Evolutionary conservation across 441 rosid genomes (phyloP).

Genomic region (Erodium chrysanthum): DNA sequence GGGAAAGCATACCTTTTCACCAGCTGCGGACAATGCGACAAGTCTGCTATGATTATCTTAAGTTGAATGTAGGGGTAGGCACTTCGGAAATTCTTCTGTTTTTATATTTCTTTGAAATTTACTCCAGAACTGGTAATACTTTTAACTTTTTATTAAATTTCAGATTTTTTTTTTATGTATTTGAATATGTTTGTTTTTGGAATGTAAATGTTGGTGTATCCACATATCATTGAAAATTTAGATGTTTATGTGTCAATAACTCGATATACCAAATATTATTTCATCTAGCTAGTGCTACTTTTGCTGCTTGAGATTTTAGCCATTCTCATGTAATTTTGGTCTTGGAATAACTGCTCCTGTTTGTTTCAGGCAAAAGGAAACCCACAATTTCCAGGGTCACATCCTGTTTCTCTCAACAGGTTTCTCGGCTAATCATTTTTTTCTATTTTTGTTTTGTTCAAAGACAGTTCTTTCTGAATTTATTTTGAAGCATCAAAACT

Average conservation of each 20-base stretch:
- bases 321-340: neutral
- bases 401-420: constrained; percentile 98
- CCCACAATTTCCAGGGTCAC: constrained; percentile 89
- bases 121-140: neutral
- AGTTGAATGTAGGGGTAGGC: constrained; percentile 56
- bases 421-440: constrained; percentile 17
- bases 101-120: constrained; percentile 12
- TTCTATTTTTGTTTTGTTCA: constrained; percentile 1
- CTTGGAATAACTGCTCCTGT: constrained; percentile 5
- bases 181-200: neutral
- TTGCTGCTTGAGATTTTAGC: constrained; percentile 1
- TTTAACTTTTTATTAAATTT: neutral
- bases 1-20: constrained; percentile 83
- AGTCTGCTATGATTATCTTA: constrained; percentile 65
- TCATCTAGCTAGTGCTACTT: constrained; percentile 2
- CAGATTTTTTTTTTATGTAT: neutral
- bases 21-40: constrained; percentile 54
- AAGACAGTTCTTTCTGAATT: neutral
- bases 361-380: constrained; percentile 64
- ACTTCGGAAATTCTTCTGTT: constrained; percentile 14
- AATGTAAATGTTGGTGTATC: neutral
- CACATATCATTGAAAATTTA: neutral
- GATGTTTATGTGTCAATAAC: neutral
- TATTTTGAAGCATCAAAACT: constrained; percentile 2
- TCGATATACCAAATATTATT: neutral